Evolutionary conservation across 805 yeast genomes (phyloP).

Genomic region (Candida yuanshanica): DNA sequence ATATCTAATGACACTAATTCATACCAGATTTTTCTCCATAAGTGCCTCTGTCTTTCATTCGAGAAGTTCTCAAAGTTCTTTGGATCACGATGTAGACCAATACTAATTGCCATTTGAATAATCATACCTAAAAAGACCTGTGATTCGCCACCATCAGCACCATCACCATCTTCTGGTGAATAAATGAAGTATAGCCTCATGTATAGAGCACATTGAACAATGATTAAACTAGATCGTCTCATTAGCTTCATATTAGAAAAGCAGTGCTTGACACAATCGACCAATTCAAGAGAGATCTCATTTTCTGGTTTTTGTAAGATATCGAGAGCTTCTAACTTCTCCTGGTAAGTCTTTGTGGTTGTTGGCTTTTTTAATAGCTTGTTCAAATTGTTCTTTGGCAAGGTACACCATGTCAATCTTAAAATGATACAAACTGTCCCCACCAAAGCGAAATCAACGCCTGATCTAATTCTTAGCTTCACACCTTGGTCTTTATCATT

Average conservation of each 20-base stretch:
- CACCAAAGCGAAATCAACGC: constrained; percentile 39
- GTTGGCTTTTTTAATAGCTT: constrained; percentile 10
- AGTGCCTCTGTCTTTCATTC: constrained; percentile 35
- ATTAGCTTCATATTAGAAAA: constrained; percentile 37
- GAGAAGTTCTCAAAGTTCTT: constrained; percentile 40
- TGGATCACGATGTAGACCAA: constrained; percentile 69
- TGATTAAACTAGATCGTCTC: constrained; percentile 39
- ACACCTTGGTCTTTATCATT: constrained; percentile 27
- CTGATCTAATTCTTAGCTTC: constrained; percentile 27
- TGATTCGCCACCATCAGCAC: constrained; percentile 53
- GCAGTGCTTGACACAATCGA: constrained; percentile 41
- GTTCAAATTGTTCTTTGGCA: constrained; percentile 35
- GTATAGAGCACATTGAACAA: constrained; percentile 55
- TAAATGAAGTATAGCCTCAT: constrained; percentile 49
- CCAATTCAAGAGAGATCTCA: constrained; percentile 33
- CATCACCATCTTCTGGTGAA: constrained; percentile 58
- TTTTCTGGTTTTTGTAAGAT: constrained; percentile 35
- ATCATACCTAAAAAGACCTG: constrained; percentile 51
- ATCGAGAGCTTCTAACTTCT: constrained; percentile 10
- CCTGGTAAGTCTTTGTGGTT: constrained; percentile 16
- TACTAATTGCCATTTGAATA: constrained; percentile 59
- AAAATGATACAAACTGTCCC: constrained; percentile 49
- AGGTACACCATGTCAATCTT: constrained; percentile 50
- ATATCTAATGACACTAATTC: constrained; percentile 37
- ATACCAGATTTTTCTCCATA: constrained; percentile 58